Percentiles rank a stretch among this genome's conserved stretches.
phyloP scores from a whole-genome alignment of 108 stramenopile species.

The Skeletonema marinoi region DNA sequence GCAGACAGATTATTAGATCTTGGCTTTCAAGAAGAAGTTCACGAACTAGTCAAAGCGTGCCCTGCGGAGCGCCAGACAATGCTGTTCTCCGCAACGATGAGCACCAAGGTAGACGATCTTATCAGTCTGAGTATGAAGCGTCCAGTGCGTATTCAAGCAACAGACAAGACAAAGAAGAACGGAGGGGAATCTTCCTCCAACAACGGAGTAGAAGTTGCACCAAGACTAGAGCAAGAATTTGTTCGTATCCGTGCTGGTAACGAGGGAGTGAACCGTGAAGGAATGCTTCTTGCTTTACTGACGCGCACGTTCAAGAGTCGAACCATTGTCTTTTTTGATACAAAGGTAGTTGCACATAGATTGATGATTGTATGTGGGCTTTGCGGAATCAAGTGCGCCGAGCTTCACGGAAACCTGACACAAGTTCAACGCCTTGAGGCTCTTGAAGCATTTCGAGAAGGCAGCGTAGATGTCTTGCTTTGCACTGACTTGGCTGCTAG shows the following conservation, averaged over 20 bases:
- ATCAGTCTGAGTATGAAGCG: constrained; percentile 55
- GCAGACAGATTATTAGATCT: constrained; percentile 88
- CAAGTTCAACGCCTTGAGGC: constrained; percentile 54
- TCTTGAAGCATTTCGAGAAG: constrained; percentile 79
- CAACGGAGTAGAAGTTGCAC: constrained; percentile 83
- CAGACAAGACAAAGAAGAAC: constrained; percentile 48
- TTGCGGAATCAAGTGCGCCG: constrained; percentile 69
- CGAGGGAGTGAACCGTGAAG: constrained; percentile 35
- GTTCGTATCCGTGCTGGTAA: constrained; percentile 49
- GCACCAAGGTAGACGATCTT: constrained; percentile 69
- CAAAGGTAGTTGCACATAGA: constrained; percentile 87
- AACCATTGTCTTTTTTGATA: constrained; percentile 88
- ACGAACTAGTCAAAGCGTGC: constrained; percentile 78
- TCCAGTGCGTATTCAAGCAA: constrained; percentile 56
- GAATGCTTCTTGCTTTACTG: constrained; percentile 87
- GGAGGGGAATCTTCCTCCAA: constrained; percentile 21
- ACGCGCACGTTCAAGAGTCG: constrained; percentile 91
- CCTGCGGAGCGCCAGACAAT: constrained; percentile 83
- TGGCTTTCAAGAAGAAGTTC: constrained; percentile 93
- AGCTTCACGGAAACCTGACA: constrained; percentile 84
- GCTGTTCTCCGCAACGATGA: constrained; percentile 91
- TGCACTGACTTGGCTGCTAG: constrained; percentile 83
- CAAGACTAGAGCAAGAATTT: constrained; percentile 51
- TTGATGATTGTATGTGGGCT: constrained; percentile 87
- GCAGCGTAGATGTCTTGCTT: constrained; percentile 64